Conservation (phyloP, 305 asterid genomes). For the Fraxinus angustifolia region DNA sequence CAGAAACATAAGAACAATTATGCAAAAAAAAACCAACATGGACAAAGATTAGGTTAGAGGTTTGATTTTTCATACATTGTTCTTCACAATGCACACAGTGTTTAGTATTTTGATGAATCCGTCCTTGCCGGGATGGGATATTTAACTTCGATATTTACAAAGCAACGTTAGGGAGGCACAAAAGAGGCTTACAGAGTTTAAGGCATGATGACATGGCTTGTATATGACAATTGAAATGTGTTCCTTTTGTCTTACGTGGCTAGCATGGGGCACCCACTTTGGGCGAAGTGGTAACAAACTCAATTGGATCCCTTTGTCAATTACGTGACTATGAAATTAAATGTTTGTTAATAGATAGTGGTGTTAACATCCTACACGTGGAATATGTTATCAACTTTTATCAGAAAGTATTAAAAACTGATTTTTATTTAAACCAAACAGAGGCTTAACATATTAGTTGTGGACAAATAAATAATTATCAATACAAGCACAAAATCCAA, state of each 20-base stretch:
- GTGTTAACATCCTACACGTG: neutral
- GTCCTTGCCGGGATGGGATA: neutral
- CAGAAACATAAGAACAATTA: no score
- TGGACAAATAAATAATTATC: neutral
- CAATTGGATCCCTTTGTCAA: neutral
- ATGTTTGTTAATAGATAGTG: neutral
- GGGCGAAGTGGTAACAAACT: neutral
- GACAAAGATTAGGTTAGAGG: neutral
- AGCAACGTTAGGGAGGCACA: neutral
- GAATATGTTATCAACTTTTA: neutral
- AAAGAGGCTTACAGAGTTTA: neutral
- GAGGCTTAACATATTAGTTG: neutral
- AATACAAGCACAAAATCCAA: neutral
- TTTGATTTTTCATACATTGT: neutral
- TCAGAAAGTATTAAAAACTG: no score
- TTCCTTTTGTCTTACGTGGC: neutral
- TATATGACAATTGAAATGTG: neutral
- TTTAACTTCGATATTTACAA: neutral
- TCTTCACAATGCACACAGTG: neutral
- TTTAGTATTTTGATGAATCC: neutral
- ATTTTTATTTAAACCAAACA: neutral
- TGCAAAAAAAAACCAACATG: no score
- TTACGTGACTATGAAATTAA: neutral
- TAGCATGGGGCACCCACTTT: neutral
- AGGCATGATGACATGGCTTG: no score